A percentile compares a stretch with the other conserved stretches of the same genome.
These are phyloP conservation scores for Colletotrichum limetticola DNA, from an alignment of 2,329 filamentous ascomycete genomes.

Conservation along the genomic window DNA sequence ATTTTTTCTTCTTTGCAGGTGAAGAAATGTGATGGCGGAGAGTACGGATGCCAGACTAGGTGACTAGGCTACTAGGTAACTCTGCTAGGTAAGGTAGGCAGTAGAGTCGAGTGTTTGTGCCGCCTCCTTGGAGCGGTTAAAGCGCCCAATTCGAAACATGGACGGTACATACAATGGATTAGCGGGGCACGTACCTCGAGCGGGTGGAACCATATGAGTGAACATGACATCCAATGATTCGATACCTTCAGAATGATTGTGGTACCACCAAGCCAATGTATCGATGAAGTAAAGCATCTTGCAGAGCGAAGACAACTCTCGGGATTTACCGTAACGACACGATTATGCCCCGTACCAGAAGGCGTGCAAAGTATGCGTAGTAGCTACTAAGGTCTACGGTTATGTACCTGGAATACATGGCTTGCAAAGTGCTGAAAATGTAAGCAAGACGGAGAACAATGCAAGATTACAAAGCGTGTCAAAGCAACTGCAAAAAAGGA, in stretches of 20 bases:
- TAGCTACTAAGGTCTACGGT: too few relatives aligned
- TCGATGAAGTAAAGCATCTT: background rate
- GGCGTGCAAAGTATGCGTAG: too few relatives aligned
- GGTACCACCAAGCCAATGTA: background rate
- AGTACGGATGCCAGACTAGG: background rate
- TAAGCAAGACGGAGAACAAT: background rate
- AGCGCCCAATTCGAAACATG: slow-evolving; percentile 8
- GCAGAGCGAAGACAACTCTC: background rate
- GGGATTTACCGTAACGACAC: background rate
- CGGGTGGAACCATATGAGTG: background rate
- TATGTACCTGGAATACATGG: too few relatives aligned
- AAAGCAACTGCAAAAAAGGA: background rate
- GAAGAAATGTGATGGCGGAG: background rate
- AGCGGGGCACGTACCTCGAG: slow-evolving; percentile 1
- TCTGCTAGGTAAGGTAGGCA: background rate
- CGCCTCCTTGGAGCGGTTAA: background rate
- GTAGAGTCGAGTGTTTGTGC: background rate
- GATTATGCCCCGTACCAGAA: background rate
- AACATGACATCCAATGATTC: background rate
- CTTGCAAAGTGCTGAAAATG: background rate
- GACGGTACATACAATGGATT: background rate
- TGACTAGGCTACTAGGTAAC: too few relatives aligned
- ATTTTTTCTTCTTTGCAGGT: background rate
- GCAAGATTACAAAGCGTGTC: background rate
- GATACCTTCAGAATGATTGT: background rate